Evolutionary conservation across 2,329 filamentous ascomycete genomes (phyloP), one percentile per base, ranked within the genome.

Genomic region (Alternaria panax): DNA sequence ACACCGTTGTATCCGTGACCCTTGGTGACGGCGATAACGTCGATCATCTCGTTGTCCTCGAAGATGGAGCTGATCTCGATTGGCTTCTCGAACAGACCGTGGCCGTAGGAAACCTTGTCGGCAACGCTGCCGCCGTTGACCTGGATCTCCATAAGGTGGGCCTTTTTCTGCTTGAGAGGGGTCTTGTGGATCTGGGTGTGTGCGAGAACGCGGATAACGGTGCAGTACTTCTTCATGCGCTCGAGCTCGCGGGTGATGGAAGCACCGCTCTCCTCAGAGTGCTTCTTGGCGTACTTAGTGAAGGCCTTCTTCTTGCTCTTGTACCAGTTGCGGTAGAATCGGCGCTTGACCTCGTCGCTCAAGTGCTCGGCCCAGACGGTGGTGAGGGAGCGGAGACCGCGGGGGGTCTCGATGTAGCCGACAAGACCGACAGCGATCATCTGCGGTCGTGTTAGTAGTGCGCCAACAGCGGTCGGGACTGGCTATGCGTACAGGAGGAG

Each of bases 261-360:
- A 75, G 92, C 86, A 79, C 92, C 93, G 84, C 84, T 91, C 86
- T 85, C 90, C 87, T 98, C 94, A 70, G 94, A 93, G 90, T 98
- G 92, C 90, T 96, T 94, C 92, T 98, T 99, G 87, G 95, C 92
- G 86, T 99, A 99, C 88, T 96, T 97, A 88, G 95, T 99, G 88
- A 99, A 99, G 67, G 95, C 95, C 94, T 99, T 99, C 92, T 97
- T 98, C 93, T 99, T 99, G 89, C 90, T 93, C 91, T 97, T 97
- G 92, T 99, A 99, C 95, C 95, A 99, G 91, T 99, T 99, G 93
- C 98, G 98, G 92, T 99, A 99, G 92, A 99, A 99, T 82, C 95
- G 92, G 80, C 95, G 92, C 91, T 97, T 97, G 84, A 99, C 82
- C 87, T 98, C 95, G 84, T 99, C 95, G 85, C 91, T 92, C 84